These are phyloP conservation scores for Trifolium repens DNA, from an alignment of 306 rosid genomes.

Conservation along the genomic window DNA sequence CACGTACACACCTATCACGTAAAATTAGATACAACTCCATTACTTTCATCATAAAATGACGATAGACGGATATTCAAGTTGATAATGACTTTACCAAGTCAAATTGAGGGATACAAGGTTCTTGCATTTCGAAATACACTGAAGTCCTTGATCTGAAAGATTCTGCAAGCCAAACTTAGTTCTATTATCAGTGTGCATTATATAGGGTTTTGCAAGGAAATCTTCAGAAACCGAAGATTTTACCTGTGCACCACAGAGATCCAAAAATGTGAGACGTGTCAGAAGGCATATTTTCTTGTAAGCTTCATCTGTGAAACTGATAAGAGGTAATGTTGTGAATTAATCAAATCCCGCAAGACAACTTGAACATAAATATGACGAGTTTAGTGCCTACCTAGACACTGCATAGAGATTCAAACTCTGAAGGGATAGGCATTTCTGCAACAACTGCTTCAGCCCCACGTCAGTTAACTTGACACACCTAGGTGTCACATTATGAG, in stretches of 20 bases:
- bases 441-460: conserved; percentile 68
- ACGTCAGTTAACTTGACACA: conserved; percentile 72
- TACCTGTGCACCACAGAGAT: conserved; percentile 92
- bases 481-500: conserved; percentile 51
- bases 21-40: conserved; percentile 35
- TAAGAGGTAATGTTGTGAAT: conserved; percentile 36
- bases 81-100: conserved; percentile 69
- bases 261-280: conserved; percentile 61
- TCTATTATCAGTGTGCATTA: conserved; percentile 33
- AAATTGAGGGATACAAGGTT: conserved; percentile 69
- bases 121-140: conserved; percentile 64
- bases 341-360: conserved; percentile 15
- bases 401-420: conserved; percentile 83
- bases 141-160: conserved; percentile 77
- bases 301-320: conserved; percentile 79
- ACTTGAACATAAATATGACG: conserved; percentile 20
- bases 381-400: conserved; percentile 62
- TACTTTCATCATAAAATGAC: conserved; percentile 27
- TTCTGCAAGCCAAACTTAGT: conserved; percentile 54
- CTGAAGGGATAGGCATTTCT: conserved; percentile 58
- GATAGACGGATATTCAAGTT: conserved; percentile 23
- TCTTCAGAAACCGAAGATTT: conserved; percentile 21
- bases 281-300: conserved; percentile 65
- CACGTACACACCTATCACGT: conserved; percentile 68
- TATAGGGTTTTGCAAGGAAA: conserved; percentile 27